Evolutionary conservation across 345 rosid genomes (phyloP).

Genomic region (Populus euphratica): DNA sequence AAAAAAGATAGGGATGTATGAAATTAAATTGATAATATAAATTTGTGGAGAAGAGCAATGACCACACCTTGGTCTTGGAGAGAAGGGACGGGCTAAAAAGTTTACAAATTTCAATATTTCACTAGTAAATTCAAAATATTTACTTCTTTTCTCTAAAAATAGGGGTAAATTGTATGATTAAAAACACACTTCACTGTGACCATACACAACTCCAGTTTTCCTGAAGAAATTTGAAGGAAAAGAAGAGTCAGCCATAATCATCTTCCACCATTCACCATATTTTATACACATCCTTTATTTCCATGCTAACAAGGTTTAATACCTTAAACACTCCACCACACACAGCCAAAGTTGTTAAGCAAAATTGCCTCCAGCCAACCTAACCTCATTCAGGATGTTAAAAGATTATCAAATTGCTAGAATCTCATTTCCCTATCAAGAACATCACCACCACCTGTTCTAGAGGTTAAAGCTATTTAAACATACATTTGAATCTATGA

Average conservation of each 20-base stretch:
- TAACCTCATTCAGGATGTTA: not conserved
- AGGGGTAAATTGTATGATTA: not conserved
- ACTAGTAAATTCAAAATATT: not conserved
- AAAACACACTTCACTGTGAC: too few species aligned
- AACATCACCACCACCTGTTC: not conserved
- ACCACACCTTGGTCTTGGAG: not conserved
- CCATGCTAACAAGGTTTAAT: not conserved
- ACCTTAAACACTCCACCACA: not conserved
- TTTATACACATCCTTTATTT: not conserved
- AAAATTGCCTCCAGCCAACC: not conserved
- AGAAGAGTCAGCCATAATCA: too few species aligned
- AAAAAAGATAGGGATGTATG: not conserved
- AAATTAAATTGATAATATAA: not conserved
- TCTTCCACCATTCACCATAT: too few species aligned
- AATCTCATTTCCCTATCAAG: not conserved
- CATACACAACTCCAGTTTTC: too few species aligned
- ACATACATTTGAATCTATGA: not conserved
- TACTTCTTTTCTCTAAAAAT: not conserved
- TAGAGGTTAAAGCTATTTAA: not conserved
- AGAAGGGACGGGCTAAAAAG: not conserved
- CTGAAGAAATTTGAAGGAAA: too few species aligned
- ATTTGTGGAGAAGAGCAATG: too few species aligned
- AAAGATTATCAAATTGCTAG: not conserved
- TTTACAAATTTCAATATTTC: not conserved
- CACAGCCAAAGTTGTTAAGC: not conserved